Conservation (phyloP, 495 filamentous ascomycete genomes). For the Penicillium daleae region DNA sequence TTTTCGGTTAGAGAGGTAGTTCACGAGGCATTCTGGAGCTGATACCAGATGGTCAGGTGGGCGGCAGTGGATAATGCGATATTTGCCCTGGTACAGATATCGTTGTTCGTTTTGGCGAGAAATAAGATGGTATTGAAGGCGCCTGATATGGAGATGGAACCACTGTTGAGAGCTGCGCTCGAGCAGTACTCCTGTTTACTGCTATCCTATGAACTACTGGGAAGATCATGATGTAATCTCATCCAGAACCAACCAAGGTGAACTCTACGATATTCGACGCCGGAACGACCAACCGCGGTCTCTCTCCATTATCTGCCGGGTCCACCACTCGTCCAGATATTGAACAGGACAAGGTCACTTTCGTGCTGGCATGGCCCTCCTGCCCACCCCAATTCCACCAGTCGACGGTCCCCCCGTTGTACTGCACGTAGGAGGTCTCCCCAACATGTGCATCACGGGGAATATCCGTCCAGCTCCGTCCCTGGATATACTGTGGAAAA, state of each 20-base stretch:
- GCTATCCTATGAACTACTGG: background rate
- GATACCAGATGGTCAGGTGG: background rate
- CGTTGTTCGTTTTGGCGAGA: background rate
- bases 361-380: background rate
- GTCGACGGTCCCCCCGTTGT: background rate
- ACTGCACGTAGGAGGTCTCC: background rate
- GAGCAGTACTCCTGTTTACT: background rate
- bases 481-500: background rate
- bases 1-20: background rate
- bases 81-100: background rate
- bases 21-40: background rate
- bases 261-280: background rate
- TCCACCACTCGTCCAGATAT: background rate
- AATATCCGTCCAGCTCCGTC: background rate
- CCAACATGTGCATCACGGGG: background rate
- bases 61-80: background rate
- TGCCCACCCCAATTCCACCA: background rate
- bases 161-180: background rate
- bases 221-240: background rate
- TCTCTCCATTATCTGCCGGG: background rate
- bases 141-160: background rate
- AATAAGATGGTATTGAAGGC: background rate
- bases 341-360: background rate
- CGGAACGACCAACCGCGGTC: background rate
- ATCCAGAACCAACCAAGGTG: background rate